A percentile compares a stretch with the other conserved stretches of the same genome.
These are phyloP conservation scores for Beauveria caledonica DNA, from an alignment of 2,329 filamentous ascomycete genomes.

Conservation along the genomic window DNA sequence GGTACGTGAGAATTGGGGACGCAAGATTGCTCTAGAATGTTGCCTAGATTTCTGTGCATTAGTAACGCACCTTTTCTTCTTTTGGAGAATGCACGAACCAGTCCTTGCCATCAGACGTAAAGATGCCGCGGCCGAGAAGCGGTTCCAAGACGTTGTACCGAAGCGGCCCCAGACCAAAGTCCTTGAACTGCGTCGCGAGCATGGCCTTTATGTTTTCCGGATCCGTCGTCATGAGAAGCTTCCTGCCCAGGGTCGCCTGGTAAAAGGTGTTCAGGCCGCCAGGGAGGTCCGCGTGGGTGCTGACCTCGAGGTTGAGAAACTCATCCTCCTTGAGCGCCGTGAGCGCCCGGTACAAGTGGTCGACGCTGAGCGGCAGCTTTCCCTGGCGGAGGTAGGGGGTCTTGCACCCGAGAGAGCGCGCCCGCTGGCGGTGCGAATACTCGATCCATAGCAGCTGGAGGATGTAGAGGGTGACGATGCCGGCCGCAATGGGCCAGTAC, in stretches of 20 bases:
- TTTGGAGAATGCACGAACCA: not conserved
- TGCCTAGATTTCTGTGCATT: slow-evolving; percentile 14
- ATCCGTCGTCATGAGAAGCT: slow-evolving; percentile 22
- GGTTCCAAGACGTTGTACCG: slow-evolving; percentile 1
- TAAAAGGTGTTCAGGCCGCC: slow-evolving; percentile 7
- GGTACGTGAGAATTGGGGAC: slow-evolving; percentile 19
- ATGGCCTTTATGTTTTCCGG: slow-evolving; percentile 42
- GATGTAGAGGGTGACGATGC: not conserved
- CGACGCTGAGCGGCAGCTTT: not conserved
- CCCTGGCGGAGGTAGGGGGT: not conserved
- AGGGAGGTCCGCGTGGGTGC: not conserved
- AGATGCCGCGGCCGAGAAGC: slow-evolving; percentile 14
- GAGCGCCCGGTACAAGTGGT: not conserved
- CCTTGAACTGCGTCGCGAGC: slow-evolving; percentile 37
- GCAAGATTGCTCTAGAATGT: slow-evolving; percentile 27
- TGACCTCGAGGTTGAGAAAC: not conserved
- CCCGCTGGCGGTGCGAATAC: not conserved
- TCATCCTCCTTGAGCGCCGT: not conserved
- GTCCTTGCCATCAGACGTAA: slow-evolving; percentile 9
- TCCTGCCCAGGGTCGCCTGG: slow-evolving; percentile 8
- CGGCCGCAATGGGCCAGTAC: slow-evolving; percentile 2
- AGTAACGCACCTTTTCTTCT: slow-evolving; percentile 19
- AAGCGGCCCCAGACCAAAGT: not conserved
- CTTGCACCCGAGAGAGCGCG: not conserved
- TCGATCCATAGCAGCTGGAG: not conserved